These are phyloP conservation scores for Beauveria sp. DNA, from an alignment of 2,329 filamentous ascomycete species.

Conservation along the genomic window DNA sequence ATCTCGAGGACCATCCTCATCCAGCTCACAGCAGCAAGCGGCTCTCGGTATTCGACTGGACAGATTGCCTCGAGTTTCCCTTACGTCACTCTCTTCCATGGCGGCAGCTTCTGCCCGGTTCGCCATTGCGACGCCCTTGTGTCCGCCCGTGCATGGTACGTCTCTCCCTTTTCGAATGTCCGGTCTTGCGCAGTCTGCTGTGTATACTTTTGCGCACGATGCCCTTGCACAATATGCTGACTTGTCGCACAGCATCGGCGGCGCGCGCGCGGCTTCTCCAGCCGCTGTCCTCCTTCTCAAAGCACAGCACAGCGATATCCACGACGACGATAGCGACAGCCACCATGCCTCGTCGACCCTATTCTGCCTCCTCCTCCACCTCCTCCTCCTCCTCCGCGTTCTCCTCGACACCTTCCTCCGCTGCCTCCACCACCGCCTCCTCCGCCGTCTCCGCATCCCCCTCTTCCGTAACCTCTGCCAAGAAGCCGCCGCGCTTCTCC, in stretches of 20 bases:
- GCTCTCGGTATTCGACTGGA: background rate
- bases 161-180: background rate
- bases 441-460: constrained; percentile 1
- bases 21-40: background rate
- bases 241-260: background rate
- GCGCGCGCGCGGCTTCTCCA: constrained; percentile 2
- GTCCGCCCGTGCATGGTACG: constrained; percentile 2
- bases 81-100: constrained; percentile 5
- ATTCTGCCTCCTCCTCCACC: constrained; percentile 1
- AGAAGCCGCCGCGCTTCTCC: constrained; percentile 37
- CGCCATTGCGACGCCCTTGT: constrained; percentile 8
- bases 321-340: background rate
- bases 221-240: background rate
- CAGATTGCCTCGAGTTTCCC: background rate
- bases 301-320: background rate
- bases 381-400: constrained; percentile 14
- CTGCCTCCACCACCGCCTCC: background rate
- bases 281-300: background rate
- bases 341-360: background rate
- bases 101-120: constrained; percentile 8
- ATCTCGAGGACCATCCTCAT: background rate
- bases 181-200: background rate
- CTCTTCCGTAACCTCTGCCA: constrained; percentile 15
- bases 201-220: background rate
- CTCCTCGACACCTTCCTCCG: constrained; percentile 12